Evolutionary conservation across 306 rosid species (phyloP), one percentile per base, ranked within the genome.

Genomic region (Bauhinia variegata): DNA sequence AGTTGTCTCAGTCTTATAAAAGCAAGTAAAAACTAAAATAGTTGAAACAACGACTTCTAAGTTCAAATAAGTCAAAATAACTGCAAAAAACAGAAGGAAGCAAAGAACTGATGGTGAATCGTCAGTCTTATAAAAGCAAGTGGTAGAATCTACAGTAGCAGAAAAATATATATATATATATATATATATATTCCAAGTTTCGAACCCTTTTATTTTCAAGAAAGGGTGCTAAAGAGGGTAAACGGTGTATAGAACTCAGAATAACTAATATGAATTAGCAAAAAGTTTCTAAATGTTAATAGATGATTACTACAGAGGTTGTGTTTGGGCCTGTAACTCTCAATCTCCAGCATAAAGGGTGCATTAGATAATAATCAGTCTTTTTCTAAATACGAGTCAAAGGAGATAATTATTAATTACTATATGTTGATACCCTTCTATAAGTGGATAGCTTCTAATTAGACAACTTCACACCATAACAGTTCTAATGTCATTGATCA

Each of bases 61-160:
- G n/a, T 53, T 59, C 64, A 48, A 50, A 56, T 54, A 49, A 33
- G 59, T 36, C 51, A 55, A 78, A 41, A 43, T 44, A 55, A 15
- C 76, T 68, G 78, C 60, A 64, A 58, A 13, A 6, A 11, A 16
- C n/a, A 4, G 14, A 39, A 37, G 54, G 46, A 10, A 42, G 52
- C 12, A 42, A 50, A 39, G 15, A 39, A 19, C 54, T 46, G 4
- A 12, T 14, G 62, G 65, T 43, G 37, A 49, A 8, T 33, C 19
- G 32, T 39, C 63, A 14, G 28, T 44, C 66, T 28, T 28, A 37
- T 28, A 50, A 44, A 60, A 53, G 14, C 55, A 31, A 17, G 6
- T 64, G 38, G 33, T 12, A 38, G 37, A 65, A 17, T 28, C 59
- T 36, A 41, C 41, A 63, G 31, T 5, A 39, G 51, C 70, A 65